phyloP scores from a whole-genome alignment of 768 basidiomycete species.

The Lactifluus volemus region DNA sequence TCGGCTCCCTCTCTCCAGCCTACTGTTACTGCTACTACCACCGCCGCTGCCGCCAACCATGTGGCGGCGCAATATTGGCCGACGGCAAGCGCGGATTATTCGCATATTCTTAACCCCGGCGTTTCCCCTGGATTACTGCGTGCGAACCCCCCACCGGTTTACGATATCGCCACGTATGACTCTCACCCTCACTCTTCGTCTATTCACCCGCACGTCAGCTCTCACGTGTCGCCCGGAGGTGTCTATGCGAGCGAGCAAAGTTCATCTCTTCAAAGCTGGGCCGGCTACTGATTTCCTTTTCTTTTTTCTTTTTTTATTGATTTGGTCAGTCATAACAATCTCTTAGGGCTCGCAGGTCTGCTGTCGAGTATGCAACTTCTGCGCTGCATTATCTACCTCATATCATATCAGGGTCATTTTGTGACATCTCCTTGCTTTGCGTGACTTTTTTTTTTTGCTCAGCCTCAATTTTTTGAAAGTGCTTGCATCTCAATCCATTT shows the following conservation, averaged over 20 bases:
- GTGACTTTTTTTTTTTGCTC: background rate
- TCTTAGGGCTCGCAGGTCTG: background rate
- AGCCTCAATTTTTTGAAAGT: background rate
- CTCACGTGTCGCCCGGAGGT: background rate
- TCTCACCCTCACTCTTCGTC: background rate
- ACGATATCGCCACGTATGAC: constrained; percentile 3
- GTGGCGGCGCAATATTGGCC: constrained; percentile 13
- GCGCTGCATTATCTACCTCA: background rate
- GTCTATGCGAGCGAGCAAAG: constrained; percentile 11
- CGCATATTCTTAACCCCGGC: constrained; percentile 15
- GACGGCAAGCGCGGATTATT: constrained; percentile 9
- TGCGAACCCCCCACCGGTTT: constrained; percentile 5
- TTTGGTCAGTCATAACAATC: background rate
- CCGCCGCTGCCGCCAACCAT: background rate
- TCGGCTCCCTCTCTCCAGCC: background rate
- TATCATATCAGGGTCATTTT: background rate
- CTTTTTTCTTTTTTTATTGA: background rate
- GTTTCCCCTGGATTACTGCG: constrained; percentile 10
- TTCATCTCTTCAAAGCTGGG: constrained; percentile 14
- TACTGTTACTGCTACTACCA: no score
- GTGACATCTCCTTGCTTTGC: background rate
- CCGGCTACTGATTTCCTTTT: background rate
- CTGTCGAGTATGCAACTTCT: background rate
- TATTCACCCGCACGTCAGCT: background rate
- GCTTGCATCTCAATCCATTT: background rate